Evolutionary conservation across 1,284 basidiomycete species (phyloP), one percentile per base, ranked within the genome.

Genomic region (Moesziomyces parantarcticus): DNA sequence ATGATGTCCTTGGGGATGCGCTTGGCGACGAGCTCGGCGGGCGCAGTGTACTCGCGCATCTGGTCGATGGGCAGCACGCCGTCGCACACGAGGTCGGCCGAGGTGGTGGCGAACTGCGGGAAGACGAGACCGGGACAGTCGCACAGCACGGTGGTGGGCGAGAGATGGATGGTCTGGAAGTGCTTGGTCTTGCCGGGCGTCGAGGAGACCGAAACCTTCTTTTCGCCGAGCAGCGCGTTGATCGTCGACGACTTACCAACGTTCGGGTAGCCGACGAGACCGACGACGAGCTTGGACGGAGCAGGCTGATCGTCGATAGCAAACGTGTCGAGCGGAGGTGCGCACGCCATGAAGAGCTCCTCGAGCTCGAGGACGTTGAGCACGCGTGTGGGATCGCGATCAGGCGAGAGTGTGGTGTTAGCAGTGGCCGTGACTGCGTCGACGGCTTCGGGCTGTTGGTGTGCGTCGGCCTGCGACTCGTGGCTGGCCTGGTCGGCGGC

Each of bases 71-170:
- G 97, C 54, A 99, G 85, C 3, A 99, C 94, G 69, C 97, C 97
- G 82, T 99, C 95, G 75, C 94, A 97, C 23, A 99, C 92, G 57
- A 99, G 87, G 68, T 96, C 94, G 6, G 96, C 97, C 80, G 93
- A 62, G 7, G 78, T 80, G 11, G 81, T 81, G 20, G 82, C 80
- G 34, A 99, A 99, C 80, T 99, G 97, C 7, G 97, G 97, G 84
- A 99, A 99, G 18, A 99, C 97, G 26, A 99, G 87, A 86, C 97
- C 97, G 14, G 97, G 97, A 86, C 97, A 99, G 86, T 99, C 97
- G 80, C 96, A 99, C n/a, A 99, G 88, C 14, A 92, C 88, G 50
- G 98, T 92, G 3, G 89, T 87, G 26, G 92, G 89, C 0, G 94
- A 94, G 25, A 99, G 88, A 73, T 94, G 89, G 70, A 98, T 94